Base-by-base conservation (phyloP, 2,329 filamentous ascomycete species). In the Phyllachora maydis region DNA sequence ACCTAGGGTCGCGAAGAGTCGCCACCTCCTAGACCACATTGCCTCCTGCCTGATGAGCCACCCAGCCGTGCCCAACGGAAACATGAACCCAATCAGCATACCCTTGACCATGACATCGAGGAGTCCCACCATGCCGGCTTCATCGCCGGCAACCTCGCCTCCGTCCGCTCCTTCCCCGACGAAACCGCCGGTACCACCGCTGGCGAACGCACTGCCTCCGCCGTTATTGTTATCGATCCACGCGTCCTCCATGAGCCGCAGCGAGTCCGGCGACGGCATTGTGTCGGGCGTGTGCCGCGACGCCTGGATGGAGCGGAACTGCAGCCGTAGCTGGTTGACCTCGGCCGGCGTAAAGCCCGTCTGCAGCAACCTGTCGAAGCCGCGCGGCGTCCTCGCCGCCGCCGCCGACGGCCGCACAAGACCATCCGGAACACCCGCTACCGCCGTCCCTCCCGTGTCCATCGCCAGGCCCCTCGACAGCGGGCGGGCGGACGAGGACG, bases 11-110 rank as follows among this genome's bases (percentile, higher is more conserved):
- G 95, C 79, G 35, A 85, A 85, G 36, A 92, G 65, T 43, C 82
- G 72, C 55, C 81, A 76, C 38, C 83, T 59, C 39, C 75, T 68
- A 30, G 71, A 76, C 67, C 82, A 91, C 29, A 95, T 70, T 1
- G 78, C 82, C 28, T 88, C 77, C 45, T 92, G 79, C 29, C 83
- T 60, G 33, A 85, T 62, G 23, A 90, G 53, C 81, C 83, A 93
- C 24, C 74, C 69, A 27, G 85, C 54, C 37, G 78, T 82, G 0
- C 79, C 85, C 7, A 95, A 47, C 4, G 88, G 88, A 67, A 85
- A 95, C 44, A 98, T 76, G 54, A 95, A 98, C 1, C 88, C 88
- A 38, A 88, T 77, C 28, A 90, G 54, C 45, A 88, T 79, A 4
- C 83, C 88, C 49, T 73, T 77, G 28, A 95, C 58, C 53, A 93